Conservation (phyloP, 202 grass and related monocot genomes). For the Dendrocalamus latiflorus region DNA sequence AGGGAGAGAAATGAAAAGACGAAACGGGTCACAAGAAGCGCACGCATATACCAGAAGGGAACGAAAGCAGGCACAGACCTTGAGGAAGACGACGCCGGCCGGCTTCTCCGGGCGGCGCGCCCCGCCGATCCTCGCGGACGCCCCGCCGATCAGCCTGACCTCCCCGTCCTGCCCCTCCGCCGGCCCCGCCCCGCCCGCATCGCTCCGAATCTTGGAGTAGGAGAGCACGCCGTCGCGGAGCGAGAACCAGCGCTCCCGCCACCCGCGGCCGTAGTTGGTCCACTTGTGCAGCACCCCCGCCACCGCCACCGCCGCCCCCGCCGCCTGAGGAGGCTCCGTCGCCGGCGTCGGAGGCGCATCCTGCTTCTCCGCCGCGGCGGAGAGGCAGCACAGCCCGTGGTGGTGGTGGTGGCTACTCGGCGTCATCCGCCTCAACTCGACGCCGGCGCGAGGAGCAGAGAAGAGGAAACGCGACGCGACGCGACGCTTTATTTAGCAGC, state of each 20-base stretch:
- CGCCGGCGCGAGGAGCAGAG: not conserved
- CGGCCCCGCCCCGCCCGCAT: not conserved
- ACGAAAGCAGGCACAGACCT: slow-evolving; percentile 28
- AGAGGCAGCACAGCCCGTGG: slow-evolving; percentile 70
- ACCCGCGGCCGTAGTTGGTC: no score
- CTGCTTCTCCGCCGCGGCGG: slow-evolving; percentile 13
- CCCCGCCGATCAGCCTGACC: slow-evolving; percentile 46
- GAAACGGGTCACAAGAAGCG: slow-evolving; percentile 12
- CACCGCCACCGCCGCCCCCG: slow-evolving; percentile 30
- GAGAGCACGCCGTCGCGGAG: slow-evolving; percentile 64
- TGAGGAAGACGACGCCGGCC: slow-evolving; percentile 50
- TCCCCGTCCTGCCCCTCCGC: not conserved
- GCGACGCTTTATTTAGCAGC: no score
- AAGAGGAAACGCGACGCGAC: not conserved
- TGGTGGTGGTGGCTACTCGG: slow-evolving; percentile 40
- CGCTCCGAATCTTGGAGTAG: slow-evolving; percentile 74
- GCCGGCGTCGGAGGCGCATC: slow-evolving; percentile 19
- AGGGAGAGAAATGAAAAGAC: not conserved
- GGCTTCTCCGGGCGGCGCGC: slow-evolving; percentile 38
- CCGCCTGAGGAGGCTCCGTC: slow-evolving; percentile 9
- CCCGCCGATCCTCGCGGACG: slow-evolving; percentile 26
- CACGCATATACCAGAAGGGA: not conserved
- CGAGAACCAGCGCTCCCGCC: slow-evolving; percentile 76
- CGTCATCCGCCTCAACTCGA: slow-evolving; percentile 19
- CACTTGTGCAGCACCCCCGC: slow-evolving; percentile 69